A percentile compares a stretch with the other conserved stretches of the same genome.
phyloP scores from a whole-genome alignment of 768 basidiomycete genomes.

The Tylopilus sp. region DNA sequence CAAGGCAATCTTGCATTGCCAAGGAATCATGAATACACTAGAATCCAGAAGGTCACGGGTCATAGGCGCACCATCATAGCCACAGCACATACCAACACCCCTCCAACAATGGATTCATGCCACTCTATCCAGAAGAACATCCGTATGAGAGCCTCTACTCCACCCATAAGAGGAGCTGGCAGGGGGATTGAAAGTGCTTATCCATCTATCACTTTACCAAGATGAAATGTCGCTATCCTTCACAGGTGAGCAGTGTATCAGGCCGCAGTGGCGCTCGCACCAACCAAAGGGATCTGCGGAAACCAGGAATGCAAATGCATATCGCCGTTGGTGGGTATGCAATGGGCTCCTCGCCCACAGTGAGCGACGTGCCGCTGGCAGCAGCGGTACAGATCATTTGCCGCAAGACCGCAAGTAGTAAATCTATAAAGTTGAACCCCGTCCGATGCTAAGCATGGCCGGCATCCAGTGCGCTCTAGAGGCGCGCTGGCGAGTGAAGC shows the following conservation, averaged over 20 bases:
- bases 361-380: constrained; percentile 12
- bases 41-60: too few species aligned
- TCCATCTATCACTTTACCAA: not conserved
- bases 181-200: constrained; percentile 1
- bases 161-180: constrained; percentile 30
- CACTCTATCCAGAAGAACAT: constrained; percentile 48
- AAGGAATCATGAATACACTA: too few species aligned
- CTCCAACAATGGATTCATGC: not conserved
- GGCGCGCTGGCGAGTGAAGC: constrained; percentile 52
- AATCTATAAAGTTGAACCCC: constrained; percentile 56
- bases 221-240: constrained; percentile 35
- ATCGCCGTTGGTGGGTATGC: constrained; percentile 36
- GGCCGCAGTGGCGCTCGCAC: constrained; percentile 59
- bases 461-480: constrained; percentile 49
- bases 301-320: constrained; percentile 26
- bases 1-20: not conserved
- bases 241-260: constrained; percentile 69
- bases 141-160: constrained; percentile 35
- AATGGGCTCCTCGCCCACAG: constrained; percentile 33
- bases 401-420: constrained; percentile 51
- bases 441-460: constrained; percentile 70
- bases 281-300: constrained; percentile 54
- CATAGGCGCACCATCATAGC: not conserved
- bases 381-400: constrained; percentile 6
- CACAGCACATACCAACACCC: constrained; percentile 2